Evolutionary conservation across 441 rosid species (phyloP).

Genomic region (Populus hybrid): DNA sequence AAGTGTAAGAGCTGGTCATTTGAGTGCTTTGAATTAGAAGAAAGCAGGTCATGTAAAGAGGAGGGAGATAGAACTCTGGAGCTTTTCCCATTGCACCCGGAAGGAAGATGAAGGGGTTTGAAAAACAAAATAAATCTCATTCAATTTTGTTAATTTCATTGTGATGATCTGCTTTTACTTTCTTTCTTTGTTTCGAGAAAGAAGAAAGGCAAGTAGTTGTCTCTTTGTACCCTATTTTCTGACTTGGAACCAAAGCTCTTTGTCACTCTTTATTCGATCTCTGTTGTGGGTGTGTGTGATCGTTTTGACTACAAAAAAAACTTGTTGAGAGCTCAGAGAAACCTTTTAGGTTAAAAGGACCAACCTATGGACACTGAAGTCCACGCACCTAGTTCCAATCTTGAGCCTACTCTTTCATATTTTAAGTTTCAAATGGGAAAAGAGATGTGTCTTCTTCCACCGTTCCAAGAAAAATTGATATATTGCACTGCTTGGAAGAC

Average conservation of each 20-base stretch:
- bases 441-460: constrained; percentile 17
- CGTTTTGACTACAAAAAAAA: constrained; percentile 27
- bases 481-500: constrained; percentile 26
- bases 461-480: constrained; percentile 14
- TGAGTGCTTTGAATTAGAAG: constrained; percentile 59
- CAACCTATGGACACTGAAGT: constrained; percentile 55
- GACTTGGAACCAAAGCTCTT: constrained; percentile 39
- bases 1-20: constrained; percentile 89
- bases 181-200: constrained; percentile 39
- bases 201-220: constrained; percentile 42
- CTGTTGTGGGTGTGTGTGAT: constrained; percentile 13
- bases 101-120: constrained; percentile 53
- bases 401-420: constrained; percentile 15
- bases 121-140: neutral
- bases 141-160: constrained; percentile 16
- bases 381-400: constrained; percentile 40
- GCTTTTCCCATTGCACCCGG: constrained; percentile 96
- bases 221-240: constrained; percentile 39
- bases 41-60: constrained; percentile 39
- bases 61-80: constrained; percentile 69
- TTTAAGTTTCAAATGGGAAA: constrained; percentile 22
- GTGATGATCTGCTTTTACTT: constrained; percentile 26
- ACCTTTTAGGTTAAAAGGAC: constrained; percentile 42
- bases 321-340: constrained; percentile 18
- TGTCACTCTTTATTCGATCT: constrained; percentile 23